Conservation (phyloP, 2,329 filamentous ascomycete species). For the Fusarium papillatum region DNA sequence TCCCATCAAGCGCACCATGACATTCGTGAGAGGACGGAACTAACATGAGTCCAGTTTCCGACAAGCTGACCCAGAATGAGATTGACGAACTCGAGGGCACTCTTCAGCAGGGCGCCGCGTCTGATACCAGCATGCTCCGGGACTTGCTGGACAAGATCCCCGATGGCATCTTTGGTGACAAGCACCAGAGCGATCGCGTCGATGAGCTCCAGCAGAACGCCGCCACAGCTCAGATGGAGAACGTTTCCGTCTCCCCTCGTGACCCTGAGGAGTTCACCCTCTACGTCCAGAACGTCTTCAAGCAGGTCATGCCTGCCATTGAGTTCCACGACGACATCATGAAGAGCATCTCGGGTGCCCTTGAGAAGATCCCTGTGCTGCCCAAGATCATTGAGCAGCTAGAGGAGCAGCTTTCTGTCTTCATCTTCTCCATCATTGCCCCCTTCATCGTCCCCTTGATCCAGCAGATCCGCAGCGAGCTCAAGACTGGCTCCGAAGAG, state of each 20-base stretch:
- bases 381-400: slow-evolving; percentile 89
- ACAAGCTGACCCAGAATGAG: slow-evolving; percentile 93
- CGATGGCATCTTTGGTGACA: slow-evolving; percentile 81
- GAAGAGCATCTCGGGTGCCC: slow-evolving; percentile 81
- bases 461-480: slow-evolving; percentile 87
- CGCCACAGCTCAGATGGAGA: slow-evolving; percentile 80
- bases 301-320: slow-evolving; percentile 89
- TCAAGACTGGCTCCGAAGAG: slow-evolving; percentile 87
- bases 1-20: neutral
- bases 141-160: slow-evolving; percentile 87
- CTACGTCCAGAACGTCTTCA: slow-evolving; percentile 81
- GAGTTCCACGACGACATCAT: slow-evolving; percentile 93
- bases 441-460: slow-evolving; percentile 91
- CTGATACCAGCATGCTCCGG: slow-evolving; percentile 81
- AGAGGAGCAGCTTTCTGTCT: slow-evolving; percentile 88
- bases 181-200: slow-evolving; percentile 81
- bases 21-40: neutral
- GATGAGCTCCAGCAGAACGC: slow-evolving; percentile 86
- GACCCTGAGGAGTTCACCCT: slow-evolving; percentile 86
- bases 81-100: slow-evolving; percentile 90
- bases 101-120: slow-evolving; percentile 73
- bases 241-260: slow-evolving; percentile 79
- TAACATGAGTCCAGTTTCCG: slow-evolving; percentile 70
- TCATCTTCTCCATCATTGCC: slow-evolving; percentile 92
- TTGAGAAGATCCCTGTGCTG: slow-evolving; percentile 88